phyloP scores from a whole-genome alignment of 2,329 filamentous ascomycete genomes.

The Thielaviopsis punctulata region DNA sequence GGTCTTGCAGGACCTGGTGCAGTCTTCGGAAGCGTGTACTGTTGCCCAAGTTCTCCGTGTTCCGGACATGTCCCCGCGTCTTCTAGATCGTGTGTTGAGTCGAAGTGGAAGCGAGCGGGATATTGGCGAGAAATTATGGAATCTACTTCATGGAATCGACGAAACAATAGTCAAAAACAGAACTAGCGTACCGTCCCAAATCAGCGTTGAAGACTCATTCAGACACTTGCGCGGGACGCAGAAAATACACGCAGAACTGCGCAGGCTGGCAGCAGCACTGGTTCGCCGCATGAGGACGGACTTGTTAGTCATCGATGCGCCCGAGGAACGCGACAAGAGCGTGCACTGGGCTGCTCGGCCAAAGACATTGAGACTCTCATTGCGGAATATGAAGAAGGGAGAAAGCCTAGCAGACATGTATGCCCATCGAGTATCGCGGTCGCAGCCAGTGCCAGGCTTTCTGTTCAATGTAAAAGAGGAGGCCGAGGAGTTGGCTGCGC shows the following conservation, averaged over 20 bases:
- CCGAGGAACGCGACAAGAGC: constrained; percentile 17
- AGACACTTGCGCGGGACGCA: constrained; percentile 42
- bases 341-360: constrained; percentile 61
- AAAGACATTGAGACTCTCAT: constrained; percentile 64
- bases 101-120: constrained; percentile 55
- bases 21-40: background rate
- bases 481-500: constrained; percentile 44
- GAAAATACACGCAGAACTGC: constrained; percentile 50
- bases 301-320: constrained; percentile 38
- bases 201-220: constrained; percentile 92
- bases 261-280: constrained; percentile 50
- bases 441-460: constrained; percentile 54
- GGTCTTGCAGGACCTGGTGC: constrained; percentile 22
- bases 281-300: constrained; percentile 66
- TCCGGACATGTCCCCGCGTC: constrained; percentile 42
- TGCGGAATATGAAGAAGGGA: constrained; percentile 19
- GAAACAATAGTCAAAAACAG: constrained; percentile 54
- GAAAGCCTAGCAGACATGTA: constrained; percentile 1
- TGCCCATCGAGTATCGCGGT: constrained; percentile 49
- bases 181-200: constrained; percentile 61
- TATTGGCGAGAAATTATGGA: constrained; percentile 58
- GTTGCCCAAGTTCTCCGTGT: constrained; percentile 19
- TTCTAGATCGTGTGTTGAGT: constrained; percentile 51
- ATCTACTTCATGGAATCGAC: constrained; percentile 66
- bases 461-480: constrained; percentile 47